Evolutionary conservation across 2,329 filamentous ascomycete species (phyloP).

Genomic region (Pseudogymnoascus pannorum): DNA sequence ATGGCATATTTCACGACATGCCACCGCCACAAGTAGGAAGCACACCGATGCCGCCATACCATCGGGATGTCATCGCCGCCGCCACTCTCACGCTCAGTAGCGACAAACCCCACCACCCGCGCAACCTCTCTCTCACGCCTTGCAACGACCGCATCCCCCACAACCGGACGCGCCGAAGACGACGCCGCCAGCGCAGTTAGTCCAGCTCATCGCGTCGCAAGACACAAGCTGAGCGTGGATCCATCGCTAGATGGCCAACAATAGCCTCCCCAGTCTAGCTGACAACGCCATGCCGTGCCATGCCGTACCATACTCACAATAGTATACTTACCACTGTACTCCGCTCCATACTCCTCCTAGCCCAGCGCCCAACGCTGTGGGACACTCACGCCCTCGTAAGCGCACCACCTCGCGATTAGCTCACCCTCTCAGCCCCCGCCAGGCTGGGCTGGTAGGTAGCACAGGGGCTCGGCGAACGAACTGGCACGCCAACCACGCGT

Average conservation of each 20-base stretch:
- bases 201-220: not conserved
- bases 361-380: not conserved
- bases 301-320: too few species aligned
- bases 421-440: not conserved
- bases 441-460: not conserved
- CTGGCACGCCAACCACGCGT: not conserved
- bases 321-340: too few species aligned
- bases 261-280: not conserved
- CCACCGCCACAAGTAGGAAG: too few species aligned
- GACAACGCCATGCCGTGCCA: too few species aligned
- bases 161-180: not conserved
- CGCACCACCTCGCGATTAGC: not conserved
- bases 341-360: too few species aligned
- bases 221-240: not conserved
- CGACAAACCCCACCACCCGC: not conserved
- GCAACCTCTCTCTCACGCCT: not conserved
- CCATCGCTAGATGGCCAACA: not conserved
- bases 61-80: not conserved
- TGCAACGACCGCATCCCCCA: not conserved
- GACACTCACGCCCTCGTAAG: not conserved
- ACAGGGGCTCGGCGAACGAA: not conserved
- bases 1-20: too few species aligned
- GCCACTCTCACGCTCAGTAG: not conserved
- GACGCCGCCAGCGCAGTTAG: not conserved
- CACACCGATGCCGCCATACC: not conserved